Base-by-base conservation (phyloP, 306 rosid species). In the Hippophae gyantsensis region DNA sequence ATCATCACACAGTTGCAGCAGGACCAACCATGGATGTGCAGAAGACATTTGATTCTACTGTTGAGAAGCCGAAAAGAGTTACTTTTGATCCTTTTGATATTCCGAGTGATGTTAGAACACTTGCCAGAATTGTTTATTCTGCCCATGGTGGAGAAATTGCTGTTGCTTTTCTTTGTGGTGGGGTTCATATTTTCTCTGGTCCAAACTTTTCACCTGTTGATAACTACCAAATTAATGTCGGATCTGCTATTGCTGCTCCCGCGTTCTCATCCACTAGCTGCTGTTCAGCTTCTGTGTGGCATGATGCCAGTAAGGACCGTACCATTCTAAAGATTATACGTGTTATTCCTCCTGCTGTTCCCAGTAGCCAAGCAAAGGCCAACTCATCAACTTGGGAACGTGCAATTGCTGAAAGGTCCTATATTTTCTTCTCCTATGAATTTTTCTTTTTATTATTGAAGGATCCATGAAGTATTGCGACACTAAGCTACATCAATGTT, bases 91-190 rank as follows among this genome's bases (percentile, higher is more conserved):
- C 99, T 50, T 92, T 86, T 68, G 99, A 92, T 80, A 87, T 92
- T 65, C 99, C 99, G 52, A 92, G 99, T 77, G 99, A 92, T 80
- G 89, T 92, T 62, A 88, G 99, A 71, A 82, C 96, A 46, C 99
- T 92, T 69, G 92, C 99, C 8, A 85, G 97, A 59, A 78, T 92
- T 64, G 89, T 92, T 43, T 92, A 92, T 79, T 88, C 97, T 65
- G 88, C 99, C 80, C 95, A 92, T 77, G 99, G 99, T 60, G 99
- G 99, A 72, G 99, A 92, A 74, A 84, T 92, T 80, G 97, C 97
- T 52, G 79, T 88, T 62, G 90, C 99, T 80, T 88, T 92, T 78
- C 86, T 92, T 54, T 89, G 96, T 40, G 99, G 99, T 55, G 99
- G 99, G 51, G 95, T 92, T 56, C 99, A 92, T 71, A 77, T 88